Base-by-base conservation (phyloP, 305 asterid genomes). In the Stenogyne calaminthoides region DNA sequence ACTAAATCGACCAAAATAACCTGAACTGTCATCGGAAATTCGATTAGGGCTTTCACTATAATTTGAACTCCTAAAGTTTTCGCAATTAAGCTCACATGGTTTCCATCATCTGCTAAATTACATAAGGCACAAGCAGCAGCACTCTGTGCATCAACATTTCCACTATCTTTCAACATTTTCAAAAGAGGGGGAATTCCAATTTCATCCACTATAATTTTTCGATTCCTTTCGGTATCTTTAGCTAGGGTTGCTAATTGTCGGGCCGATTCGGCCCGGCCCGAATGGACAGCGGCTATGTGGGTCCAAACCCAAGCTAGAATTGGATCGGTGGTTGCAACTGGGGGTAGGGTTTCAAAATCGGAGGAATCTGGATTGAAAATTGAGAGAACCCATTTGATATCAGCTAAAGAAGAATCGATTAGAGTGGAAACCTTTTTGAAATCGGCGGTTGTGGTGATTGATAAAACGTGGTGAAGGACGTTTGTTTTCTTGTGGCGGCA, bases 301-400 rank as follows among this genome's bases (percentile, higher is more conserved):
- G 91, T 78, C 96, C 96, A 90, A 22, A 90, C 83, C 84, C 84
- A 86, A 11, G 94, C 92, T 9, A 90, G 22, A 19, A 76, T 83
- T 0, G 96, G 96, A 5, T 86, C 85, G 18, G 78, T 88, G 22
- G 72, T 78, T 1, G 92, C 94, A 39, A 90, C 78, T 2, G 92
- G 92, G 22, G 93, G 93, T 4, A 90, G 67, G 1, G 76, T 49
- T 3, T 76, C 86, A 15, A 74, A 71, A 10, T 78, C 81, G 5
- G 80, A 57, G 9, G 81, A 67, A 32, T 84, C 85, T 2, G 72
- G 84, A 19, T 39, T 67, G 34, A 82, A 78, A 12, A 86, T 82
- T 0, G 94, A 82, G 40, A 85, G 71, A 16, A 81, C 77, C 96
- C 96, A 90, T n/a, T 27, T 78, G 27, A 88, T 75, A 34, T 88